A percentile compares a stretch with the other conserved stretches of the same genome.
phyloP scores from a whole-genome alignment of 2,329 filamentous ascomycete genomes.

The Alternaria atra region DNA sequence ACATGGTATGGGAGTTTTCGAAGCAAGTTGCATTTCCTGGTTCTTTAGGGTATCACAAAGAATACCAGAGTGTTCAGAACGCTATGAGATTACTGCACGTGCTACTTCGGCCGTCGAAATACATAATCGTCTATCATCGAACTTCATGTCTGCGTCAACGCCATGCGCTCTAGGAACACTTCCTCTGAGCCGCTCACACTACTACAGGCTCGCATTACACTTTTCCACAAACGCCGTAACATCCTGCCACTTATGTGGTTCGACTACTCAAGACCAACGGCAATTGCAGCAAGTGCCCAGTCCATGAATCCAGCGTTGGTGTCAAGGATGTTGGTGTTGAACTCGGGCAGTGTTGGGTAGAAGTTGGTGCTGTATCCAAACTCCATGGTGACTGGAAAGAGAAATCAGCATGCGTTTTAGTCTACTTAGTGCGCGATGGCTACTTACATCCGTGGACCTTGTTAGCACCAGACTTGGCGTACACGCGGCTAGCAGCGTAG shows the following conservation, averaged over 20 bases:
- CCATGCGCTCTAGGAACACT: background rate
- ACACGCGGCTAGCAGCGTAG: constrained; percentile 52
- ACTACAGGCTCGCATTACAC: background rate
- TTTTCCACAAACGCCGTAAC: background rate
- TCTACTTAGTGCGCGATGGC: constrained; percentile 17
- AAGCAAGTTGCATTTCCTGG: too few species aligned
- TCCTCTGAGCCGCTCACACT: background rate
- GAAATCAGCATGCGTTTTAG: background rate
- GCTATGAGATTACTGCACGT: background rate
- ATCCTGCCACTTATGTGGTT: background rate
- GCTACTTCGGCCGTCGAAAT: background rate
- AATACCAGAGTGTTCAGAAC: background rate
- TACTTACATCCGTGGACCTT: constrained; percentile 55
- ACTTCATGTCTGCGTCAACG: background rate
- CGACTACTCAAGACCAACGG: constrained; percentile 35
- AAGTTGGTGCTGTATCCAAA: constrained; percentile 52
- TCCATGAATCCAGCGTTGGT: constrained; percentile 55
- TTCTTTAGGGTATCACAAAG: background rate
- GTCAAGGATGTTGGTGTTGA: constrained; percentile 53
- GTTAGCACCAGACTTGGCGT: constrained; percentile 45
- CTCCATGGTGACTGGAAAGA: constrained; percentile 14
- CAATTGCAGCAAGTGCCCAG: constrained; percentile 49
- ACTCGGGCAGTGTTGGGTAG: constrained; percentile 52
- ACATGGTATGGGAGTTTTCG: background rate
- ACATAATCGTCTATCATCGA: background rate